Evolutionary conservation across 768 basidiomycete genomes (phyloP).

Genomic region (Termitomyces sp.): DNA sequence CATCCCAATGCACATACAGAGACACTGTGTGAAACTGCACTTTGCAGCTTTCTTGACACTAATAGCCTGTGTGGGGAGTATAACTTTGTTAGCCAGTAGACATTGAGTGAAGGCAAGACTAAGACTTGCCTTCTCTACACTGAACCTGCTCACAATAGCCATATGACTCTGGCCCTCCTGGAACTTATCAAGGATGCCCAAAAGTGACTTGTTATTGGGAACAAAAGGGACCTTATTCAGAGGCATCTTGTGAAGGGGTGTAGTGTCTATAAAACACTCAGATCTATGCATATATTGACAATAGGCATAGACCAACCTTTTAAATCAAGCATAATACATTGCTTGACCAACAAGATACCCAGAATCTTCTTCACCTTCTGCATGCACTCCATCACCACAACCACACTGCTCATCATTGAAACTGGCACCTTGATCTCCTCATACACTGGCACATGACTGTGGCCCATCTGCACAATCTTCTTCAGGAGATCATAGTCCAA

Average conservation of each 20-base stretch:
- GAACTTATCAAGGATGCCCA: slow-evolving; percentile 84
- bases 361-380: slow-evolving; percentile 76
- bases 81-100: not conserved
- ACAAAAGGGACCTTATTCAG: slow-evolving; percentile 86
- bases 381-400: slow-evolving; percentile 26
- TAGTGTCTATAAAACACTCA: too few relatives aligned
- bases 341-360: slow-evolving; percentile 85
- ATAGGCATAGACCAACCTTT: too few relatives aligned
- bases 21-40: slow-evolving; percentile 71
- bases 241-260: slow-evolving; percentile 78
- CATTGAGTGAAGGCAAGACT: not conserved
- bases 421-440: slow-evolving; percentile 69
- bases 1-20: slow-evolving; percentile 66
- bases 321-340: slow-evolving; percentile 85
- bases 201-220: slow-evolving; percentile 79
- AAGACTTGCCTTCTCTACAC: slow-evolving; percentile 51
- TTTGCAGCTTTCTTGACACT: slow-evolving; percentile 84
- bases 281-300: too few relatives aligned
- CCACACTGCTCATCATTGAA: slow-evolving; percentile 24
- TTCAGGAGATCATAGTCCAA: slow-evolving; percentile 80
- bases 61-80: slow-evolving; percentile 39
- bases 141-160: slow-evolving; percentile 83
- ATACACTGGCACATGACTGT: slow-evolving; percentile 81
- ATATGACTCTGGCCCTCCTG: slow-evolving; percentile 91
- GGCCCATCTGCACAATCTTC: slow-evolving; percentile 73